A percentile compares a stretch with the other conserved stretches of the same genome.
phyloP scores from a whole-genome alignment of 1,284 basidiomycete genomes.

The Heimioporus retisporus region DNA sequence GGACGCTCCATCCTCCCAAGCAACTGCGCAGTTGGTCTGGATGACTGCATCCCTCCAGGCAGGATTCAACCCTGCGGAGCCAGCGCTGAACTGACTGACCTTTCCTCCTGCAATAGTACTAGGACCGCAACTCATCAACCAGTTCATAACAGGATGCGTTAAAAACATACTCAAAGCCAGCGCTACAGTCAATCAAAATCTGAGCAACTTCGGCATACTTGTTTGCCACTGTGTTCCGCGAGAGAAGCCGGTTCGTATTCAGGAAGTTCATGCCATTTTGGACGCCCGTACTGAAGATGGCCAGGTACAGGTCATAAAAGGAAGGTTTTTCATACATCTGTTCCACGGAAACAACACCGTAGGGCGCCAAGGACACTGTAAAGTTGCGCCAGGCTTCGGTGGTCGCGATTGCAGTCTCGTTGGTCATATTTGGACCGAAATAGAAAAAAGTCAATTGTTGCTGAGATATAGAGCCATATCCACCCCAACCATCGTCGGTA shows the following conservation, averaged over 20 bases:
- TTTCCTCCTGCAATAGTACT: slow-evolving; percentile 52
- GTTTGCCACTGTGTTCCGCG: slow-evolving; percentile 42
- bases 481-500: not conserved
- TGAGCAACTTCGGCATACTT: slow-evolving; percentile 42
- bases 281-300: slow-evolving; percentile 16
- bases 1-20: slow-evolving; percentile 48
- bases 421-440: slow-evolving; percentile 46
- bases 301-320: slow-evolving; percentile 41
- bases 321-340: slow-evolving; percentile 31
- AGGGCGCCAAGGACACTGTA: slow-evolving; percentile 19
- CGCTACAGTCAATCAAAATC: slow-evolving; percentile 32
- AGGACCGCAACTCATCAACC: not conserved
- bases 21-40: slow-evolving; percentile 35
- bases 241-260: slow-evolving; percentile 49
- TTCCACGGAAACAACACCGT: slow-evolving; percentile 13
- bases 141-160: not conserved
- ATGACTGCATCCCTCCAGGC: slow-evolving; percentile 53
- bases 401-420: slow-evolving; percentile 10
- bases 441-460: slow-evolving; percentile 32
- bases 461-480: slow-evolving; percentile 18
- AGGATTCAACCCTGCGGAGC: slow-evolving; percentile 53
- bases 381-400: slow-evolving; percentile 44
- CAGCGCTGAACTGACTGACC: slow-evolving; percentile 46
- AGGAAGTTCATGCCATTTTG: slow-evolving; percentile 37
- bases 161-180: slow-evolving; percentile 20